phyloP scores from a whole-genome alignment of 495 filamentous ascomycete genomes.

The Cenococcum geophilum region DNA sequence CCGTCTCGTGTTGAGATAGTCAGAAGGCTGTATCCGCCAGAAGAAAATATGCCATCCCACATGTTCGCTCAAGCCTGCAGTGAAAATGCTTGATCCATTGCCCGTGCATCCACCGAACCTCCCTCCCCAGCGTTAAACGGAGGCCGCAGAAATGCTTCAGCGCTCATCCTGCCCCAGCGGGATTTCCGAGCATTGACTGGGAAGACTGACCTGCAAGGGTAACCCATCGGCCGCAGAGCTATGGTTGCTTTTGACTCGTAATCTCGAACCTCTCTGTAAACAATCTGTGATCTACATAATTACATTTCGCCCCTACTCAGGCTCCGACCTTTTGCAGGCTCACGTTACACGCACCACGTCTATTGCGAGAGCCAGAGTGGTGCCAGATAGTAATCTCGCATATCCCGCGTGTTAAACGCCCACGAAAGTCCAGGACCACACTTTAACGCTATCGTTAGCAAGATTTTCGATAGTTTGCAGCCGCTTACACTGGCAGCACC shows the following conservation, averaged over 20 bases:
- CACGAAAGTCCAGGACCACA: background rate
- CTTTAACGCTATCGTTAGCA: background rate
- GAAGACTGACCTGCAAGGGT: conserved; percentile 2
- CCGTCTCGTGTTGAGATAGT: background rate
- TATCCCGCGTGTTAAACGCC: background rate
- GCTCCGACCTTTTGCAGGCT: conserved; percentile 8
- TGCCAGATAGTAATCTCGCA: background rate
- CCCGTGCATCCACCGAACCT: conserved; percentile 1
- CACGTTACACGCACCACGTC: conserved; percentile 24
- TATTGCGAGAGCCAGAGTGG: conserved; percentile 18
- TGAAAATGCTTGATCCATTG: conserved; percentile 3
- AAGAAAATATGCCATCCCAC: conserved; percentile 16
- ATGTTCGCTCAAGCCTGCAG: background rate
- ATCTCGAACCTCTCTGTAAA: conserved; percentile 11
- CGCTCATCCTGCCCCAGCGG: conserved; percentile 1
- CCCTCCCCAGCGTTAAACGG: conserved; percentile 10
- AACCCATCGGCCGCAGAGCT: conserved; percentile 13
- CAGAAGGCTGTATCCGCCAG: conserved; percentile 6
- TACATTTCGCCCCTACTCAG: conserved; percentile 22
- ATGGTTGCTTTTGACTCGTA: conserved; percentile 13
- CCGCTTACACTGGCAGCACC: background rate
- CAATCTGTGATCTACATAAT: conserved; percentile 22
- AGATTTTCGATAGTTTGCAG: background rate
- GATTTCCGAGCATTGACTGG: background rate
- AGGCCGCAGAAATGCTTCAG: conserved; percentile 18